phyloP scores from a whole-genome alignment of 805 yeast species.

The Ogataea pini region DNA sequence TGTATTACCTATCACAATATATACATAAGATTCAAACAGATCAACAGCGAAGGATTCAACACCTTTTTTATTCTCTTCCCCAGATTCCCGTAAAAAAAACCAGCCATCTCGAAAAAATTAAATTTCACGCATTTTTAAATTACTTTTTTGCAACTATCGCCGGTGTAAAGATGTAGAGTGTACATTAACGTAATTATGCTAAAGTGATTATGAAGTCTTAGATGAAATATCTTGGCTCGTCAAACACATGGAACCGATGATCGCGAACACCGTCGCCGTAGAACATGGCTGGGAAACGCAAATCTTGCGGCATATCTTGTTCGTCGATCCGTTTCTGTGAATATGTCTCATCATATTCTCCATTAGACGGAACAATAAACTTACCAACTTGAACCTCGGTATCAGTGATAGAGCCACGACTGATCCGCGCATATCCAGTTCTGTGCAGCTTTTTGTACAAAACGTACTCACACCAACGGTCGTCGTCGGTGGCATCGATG shows the following conservation, averaged over 20 bases:
- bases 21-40: neutral
- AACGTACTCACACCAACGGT: constrained; percentile 98
- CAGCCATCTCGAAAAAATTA: neutral
- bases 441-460: constrained; percentile 83
- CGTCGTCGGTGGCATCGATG: constrained; percentile 91
- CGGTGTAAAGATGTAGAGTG: neutral
- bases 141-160: neutral
- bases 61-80: constrained; percentile 2
- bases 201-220: constrained; percentile 12
- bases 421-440: constrained; percentile 90
- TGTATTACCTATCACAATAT: neutral
- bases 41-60: neutral
- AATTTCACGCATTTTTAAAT: neutral
- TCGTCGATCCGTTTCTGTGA: constrained; percentile 53
- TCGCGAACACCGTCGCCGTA: constrained; percentile 92
- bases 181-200: constrained; percentile 1
- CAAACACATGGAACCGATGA: constrained; percentile 91
- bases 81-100: constrained; percentile 2
- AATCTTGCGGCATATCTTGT: constrained; percentile 54
- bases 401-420: constrained; percentile 92
- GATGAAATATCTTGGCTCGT: constrained; percentile 82
- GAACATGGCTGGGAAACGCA: constrained; percentile 77
- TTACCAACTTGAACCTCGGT: constrained; percentile 96
- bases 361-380: constrained; percentile 56
- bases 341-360: constrained; percentile 27